Percentiles rank a stretch among this genome's conserved stretches.
Conservation (phyloP, 2,329 filamentous ascomycete species). For the Diaporthe humulicola region DNA sequence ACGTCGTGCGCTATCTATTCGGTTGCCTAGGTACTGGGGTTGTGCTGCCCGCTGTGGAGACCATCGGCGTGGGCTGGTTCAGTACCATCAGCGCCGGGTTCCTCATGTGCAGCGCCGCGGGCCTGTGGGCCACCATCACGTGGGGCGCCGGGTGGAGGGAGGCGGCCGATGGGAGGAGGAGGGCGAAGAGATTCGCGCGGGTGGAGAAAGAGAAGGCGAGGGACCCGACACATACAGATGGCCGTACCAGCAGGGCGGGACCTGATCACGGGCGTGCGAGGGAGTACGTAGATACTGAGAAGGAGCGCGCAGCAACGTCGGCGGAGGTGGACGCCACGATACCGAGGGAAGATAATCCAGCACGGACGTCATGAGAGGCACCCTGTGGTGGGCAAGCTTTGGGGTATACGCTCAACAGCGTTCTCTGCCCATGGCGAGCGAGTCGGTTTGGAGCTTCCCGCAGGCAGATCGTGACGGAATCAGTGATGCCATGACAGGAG, state of each 20-base stretch:
- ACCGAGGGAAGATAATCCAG: not conserved
- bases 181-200: slow-evolving; percentile 49
- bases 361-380: not conserved
- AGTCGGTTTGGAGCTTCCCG: not conserved
- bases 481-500: not conserved
- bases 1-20: slow-evolving; percentile 82
- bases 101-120: slow-evolving; percentile 59
- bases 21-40: slow-evolving; percentile 78
- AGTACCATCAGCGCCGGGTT: slow-evolving; percentile 76
- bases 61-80: slow-evolving; percentile 86
- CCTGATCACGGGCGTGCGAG: not conserved
- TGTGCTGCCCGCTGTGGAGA: slow-evolving; percentile 80
- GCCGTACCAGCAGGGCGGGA: not conserved
- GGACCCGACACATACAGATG: not conserved
- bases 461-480: not conserved
- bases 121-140: slow-evolving; percentile 61
- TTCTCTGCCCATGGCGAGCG: not conserved
- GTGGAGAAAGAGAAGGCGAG: slow-evolving; percentile 31
- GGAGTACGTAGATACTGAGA: not conserved
- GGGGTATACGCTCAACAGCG: not conserved
- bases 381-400: not conserved
- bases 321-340: not conserved
- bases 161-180: slow-evolving; percentile 62
- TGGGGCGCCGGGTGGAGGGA: slow-evolving; percentile 67
- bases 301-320: not conserved